Conservation (phyloP, 2,329 filamentous ascomycete species). For the Microdochium paspali region DNA sequence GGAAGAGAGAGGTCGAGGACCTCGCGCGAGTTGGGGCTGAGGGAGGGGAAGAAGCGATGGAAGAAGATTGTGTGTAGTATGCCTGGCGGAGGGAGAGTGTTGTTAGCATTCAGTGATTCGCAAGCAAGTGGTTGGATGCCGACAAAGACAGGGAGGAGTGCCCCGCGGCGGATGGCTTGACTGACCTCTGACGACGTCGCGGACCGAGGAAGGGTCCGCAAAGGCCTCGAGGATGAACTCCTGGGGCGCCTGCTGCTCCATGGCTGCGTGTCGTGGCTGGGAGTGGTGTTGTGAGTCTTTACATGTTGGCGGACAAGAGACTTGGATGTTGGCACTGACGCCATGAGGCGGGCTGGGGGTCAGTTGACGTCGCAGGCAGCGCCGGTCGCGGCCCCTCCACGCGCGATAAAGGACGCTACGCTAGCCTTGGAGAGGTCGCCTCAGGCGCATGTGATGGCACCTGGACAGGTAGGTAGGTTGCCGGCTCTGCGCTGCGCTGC, state of each 20-base stretch:
- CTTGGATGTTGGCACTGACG: background rate
- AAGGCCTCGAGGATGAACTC: conserved; percentile 94
- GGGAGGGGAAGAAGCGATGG: conserved; percentile 89
- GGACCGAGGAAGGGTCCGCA: conserved; percentile 79
- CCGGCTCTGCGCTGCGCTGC: too few species aligned
- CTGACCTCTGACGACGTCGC: conserved; percentile 85
- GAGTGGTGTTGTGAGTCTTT: conserved; percentile 2
- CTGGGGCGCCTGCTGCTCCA: conserved; percentile 52
- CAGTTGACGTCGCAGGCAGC: background rate
- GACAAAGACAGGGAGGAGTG: conserved; percentile 4
- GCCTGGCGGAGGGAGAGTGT: conserved; percentile 36
- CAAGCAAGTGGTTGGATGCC: too few species aligned
- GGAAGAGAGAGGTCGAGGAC: conserved; percentile 86
- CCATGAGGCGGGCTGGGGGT: background rate
- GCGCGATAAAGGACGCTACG: background rate
- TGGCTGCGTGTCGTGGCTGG: conserved; percentile 9
- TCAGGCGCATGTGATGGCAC: background rate
- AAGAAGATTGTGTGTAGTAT: conserved; percentile 98
- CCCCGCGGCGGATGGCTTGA: conserved; percentile 4
- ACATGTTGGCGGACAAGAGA: background rate
- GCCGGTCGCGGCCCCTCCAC: background rate
- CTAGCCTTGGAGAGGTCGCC: background rate
- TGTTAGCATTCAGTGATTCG: background rate
- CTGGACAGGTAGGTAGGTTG: too few species aligned
- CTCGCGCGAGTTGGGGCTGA: conserved; percentile 75